A percentile compares a stretch with the other conserved stretches of the same genome.
These are phyloP conservation scores for Aphanomyces cochlioides DNA, from an alignment of 352 stramenopile genomes.

Conservation along the genomic window DNA sequence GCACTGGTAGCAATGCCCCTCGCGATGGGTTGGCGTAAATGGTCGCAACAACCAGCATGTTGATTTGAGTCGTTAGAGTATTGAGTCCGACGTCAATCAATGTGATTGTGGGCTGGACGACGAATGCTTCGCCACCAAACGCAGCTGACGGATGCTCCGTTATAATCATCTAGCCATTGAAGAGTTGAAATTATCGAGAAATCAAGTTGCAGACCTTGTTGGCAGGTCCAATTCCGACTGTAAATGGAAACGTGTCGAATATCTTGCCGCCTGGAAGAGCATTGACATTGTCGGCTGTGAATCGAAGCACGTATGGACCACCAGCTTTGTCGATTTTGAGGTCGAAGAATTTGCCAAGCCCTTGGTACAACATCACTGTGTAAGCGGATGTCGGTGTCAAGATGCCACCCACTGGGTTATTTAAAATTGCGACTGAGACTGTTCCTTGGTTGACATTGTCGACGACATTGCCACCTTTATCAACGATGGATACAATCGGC, in stretches of 20 bases:
- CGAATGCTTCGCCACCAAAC: conserved; percentile 67
- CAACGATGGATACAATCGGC: conserved; percentile 67
- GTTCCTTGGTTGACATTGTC: conserved; percentile 43
- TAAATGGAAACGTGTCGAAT: conserved; percentile 75
- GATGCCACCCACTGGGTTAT: conserved; percentile 53
- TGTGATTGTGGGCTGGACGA: conserved; percentile 69
- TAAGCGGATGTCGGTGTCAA: conserved; percentile 46
- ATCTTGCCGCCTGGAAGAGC: conserved; percentile 40
- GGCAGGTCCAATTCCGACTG: conserved; percentile 55
- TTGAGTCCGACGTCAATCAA: conserved; percentile 75
- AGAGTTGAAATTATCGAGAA: background rate
- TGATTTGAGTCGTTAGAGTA: conserved; percentile 52
- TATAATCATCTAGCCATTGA: conserved; percentile 35
- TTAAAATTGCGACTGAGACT: conserved; percentile 60
- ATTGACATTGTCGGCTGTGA: conserved; percentile 57
- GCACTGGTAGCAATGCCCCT: conserved; percentile 44
- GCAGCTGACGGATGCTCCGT: conserved; percentile 39
- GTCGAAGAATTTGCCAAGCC: conserved; percentile 55
- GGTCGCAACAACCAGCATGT: conserved; percentile 54
- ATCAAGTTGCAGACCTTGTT: conserved; percentile 35
- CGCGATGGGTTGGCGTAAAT: conserved; percentile 72
- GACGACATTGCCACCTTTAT: conserved; percentile 72
- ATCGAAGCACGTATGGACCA: conserved; percentile 69
- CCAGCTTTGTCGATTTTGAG: conserved; percentile 73
- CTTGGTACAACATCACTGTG: conserved; percentile 52